Evolutionary conservation across 1,284 basidiomycete species (phyloP), one percentile per base, ranked within the genome.

Genomic region (Rhodotorula sp.): DNA sequence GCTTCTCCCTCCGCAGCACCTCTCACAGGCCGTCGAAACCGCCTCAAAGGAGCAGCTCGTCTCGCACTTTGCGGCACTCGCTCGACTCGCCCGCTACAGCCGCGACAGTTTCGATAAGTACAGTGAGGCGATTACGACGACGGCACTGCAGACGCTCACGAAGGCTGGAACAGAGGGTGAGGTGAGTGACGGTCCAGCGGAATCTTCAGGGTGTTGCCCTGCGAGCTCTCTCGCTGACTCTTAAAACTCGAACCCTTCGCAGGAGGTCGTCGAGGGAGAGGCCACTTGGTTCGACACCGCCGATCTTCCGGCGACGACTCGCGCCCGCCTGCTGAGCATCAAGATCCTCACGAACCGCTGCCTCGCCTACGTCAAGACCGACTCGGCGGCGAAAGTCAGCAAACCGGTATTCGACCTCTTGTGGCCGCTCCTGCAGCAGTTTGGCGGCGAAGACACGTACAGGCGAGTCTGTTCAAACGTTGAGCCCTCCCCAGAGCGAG

Each of bases 341-440:
- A 92, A 94, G 79, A 84, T 94, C 5, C 88, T 88, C 77, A 85
- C 90, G 32, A 88, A 91, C 79, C 86, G 91, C 24, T 88, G 88
- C 77, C 82, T 94, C 20, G 86, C 88, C 0, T 88, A 89, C 77
- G 86, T 86, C 0, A 84, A 86, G 3, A 67, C 73, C 20, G 67
- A 64, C 20, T 39, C 44, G 13, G 88, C 90, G 3, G 72, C 86
- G 47, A 86, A 89, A 32, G 84, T 91, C 52, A 86, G 88, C 1
- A 84, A 83, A 2, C 91, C 92, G 0, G 88, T 90, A 4, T 79
- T 94, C 27, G 89, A 87, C 77, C 85, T 94, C 83, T 82, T 94
- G 56, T 83, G 85, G 11, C 85, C 86, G 1, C 77, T 94, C 20
- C 79, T 94, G 24, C 84, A 86, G 49, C 81, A 51, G 15, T 44